These are phyloP conservation scores for Asparagopsis taxiformis DNA, from an alignment of 31 red algal species.

Conservation along the genomic window DNA sequence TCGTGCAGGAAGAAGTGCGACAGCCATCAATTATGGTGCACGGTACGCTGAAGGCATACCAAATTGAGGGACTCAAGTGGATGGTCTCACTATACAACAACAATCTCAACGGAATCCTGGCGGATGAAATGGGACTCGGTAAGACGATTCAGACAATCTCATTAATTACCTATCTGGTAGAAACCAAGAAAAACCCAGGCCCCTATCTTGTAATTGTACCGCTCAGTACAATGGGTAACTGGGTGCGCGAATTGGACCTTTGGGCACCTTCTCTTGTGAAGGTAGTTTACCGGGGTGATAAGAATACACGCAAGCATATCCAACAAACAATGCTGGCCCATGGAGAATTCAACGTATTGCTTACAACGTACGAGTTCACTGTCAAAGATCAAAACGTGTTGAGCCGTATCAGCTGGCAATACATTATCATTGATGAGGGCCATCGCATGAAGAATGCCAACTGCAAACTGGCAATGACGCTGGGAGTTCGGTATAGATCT, in stretches of 20 bases:
- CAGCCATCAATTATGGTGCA: slow-evolving; percentile 89
- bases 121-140: slow-evolving; percentile 99
- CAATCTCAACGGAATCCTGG: too few species aligned
- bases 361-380: slow-evolving; percentile 95
- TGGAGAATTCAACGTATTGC: slow-evolving; percentile 71
- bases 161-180: slow-evolving; percentile 85
- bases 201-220: slow-evolving; percentile 96
- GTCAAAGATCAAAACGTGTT: slow-evolving; percentile 87
- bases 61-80: slow-evolving; percentile 93
- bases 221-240: slow-evolving; percentile 94
- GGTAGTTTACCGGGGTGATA: slow-evolving; percentile 90
- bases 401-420: slow-evolving; percentile 85
- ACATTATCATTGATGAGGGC: slow-evolving; percentile 98
- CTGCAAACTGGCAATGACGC: slow-evolving; percentile 93
- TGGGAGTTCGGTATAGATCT: slow-evolving; percentile 87
- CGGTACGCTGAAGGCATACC: slow-evolving; percentile 94
- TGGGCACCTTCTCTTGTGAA: slow-evolving; percentile 88
- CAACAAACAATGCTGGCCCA: slow-evolving; percentile 71
- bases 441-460: slow-evolving; percentile 99
- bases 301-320: slow-evolving; percentile 66
- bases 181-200: slow-evolving; percentile 84
- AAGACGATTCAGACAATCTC: slow-evolving; percentile 99
- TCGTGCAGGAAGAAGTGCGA: slow-evolving; percentile 84
- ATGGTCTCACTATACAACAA: slow-evolving; percentile 98
- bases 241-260: slow-evolving; percentile 91